Evolutionary conservation across 257 asterid genomes (phyloP), one percentile per base, ranked within the genome.

Genomic region (Petunia secreta): DNA sequence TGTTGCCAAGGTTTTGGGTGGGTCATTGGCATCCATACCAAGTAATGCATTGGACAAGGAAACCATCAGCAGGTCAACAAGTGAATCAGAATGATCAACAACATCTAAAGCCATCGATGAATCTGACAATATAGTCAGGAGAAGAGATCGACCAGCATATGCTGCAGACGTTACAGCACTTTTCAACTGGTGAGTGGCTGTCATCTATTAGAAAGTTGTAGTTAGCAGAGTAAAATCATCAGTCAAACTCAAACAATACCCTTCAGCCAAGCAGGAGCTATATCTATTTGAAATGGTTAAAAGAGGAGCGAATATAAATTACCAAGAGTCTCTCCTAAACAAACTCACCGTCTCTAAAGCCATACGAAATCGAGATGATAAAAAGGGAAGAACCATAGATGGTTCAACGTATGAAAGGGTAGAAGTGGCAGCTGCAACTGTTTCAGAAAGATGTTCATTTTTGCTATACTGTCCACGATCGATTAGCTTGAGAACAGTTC

Each of bases 11-110:
- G 99, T 96, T 89, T 96, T 96, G 43, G 99, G 99, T 78, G 99
- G 99, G 87, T 96, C 99, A 85, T 96, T 96, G 86, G 99, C 99
- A 89, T 96, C 99, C 91, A 96, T 91, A 65, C 99, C 99, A 87
- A 92, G 98, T 80, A 96, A 90, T 74, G 99, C 91, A 75, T 94
- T 96, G 57, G 98, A 94, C 79, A 96, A 86, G 39, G 99, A 91
- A 84, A 92, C 85, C 91, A 87, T 90, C 86, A 96, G 85, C 68
- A 96, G 94, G 87, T 94, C 98, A 89, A 89, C 83, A 86, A 82
- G 89, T 79, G 97, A 87, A 91, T 85, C 89, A 79, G 88, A 74
- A 79, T 87, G 90, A 77, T 69, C 86, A 85, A 41, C 90, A 82
- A 64, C 79, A 73, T 80, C 87, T 79, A 87, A 82, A 74, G 87